A percentile compares a stretch with the other conserved stretches of the same genome.
Evolutionary conservation across 306 rosid genomes (phyloP).

Genomic region (Pueraria montana): DNA sequence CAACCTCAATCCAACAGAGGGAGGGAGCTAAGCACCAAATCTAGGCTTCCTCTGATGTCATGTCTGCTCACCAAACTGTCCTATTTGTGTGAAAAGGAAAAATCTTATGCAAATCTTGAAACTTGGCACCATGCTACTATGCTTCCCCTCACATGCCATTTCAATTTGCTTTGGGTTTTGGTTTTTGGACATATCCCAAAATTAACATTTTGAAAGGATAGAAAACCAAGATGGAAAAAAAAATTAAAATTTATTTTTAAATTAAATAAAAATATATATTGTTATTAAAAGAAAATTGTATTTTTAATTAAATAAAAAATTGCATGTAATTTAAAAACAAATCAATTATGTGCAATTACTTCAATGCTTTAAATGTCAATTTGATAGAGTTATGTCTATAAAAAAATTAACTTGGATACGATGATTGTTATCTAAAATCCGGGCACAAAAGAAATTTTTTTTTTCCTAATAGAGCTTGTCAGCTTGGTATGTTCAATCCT

Average conservation of each 20-base stretch:
- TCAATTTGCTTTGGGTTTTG: conserved; percentile 17
- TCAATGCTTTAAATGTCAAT: not conserved
- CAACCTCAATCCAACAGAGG: conserved; percentile 57
- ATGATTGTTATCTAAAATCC: too few species aligned
- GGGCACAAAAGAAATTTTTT: too few species aligned
- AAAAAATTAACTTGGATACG: too few species aligned
- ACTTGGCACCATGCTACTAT: conserved; percentile 40
- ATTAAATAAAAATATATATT: not conserved
- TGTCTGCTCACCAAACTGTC: conserved; percentile 57
- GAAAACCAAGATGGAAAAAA: not conserved
- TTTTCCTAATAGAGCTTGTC: too few species aligned
- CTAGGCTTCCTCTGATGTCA: conserved; percentile 53
- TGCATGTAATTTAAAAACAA: not conserved
- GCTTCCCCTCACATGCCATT: conserved; percentile 11
- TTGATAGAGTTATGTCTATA: not conserved
- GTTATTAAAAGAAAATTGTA: too few species aligned
- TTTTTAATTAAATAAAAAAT: too few species aligned
- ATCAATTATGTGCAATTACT: not conserved
- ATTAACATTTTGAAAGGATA: not conserved
- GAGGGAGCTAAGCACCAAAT: conserved; percentile 53
- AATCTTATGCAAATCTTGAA: conserved; percentile 30
- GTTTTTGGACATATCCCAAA: not conserved
- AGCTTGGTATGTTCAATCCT: not conserved
- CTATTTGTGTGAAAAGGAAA: conserved; percentile 40
- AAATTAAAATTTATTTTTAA: too few species aligned